phyloP scores from a whole-genome alignment of 805 yeast genomes.

The Saturnispora quitensis region DNA sequence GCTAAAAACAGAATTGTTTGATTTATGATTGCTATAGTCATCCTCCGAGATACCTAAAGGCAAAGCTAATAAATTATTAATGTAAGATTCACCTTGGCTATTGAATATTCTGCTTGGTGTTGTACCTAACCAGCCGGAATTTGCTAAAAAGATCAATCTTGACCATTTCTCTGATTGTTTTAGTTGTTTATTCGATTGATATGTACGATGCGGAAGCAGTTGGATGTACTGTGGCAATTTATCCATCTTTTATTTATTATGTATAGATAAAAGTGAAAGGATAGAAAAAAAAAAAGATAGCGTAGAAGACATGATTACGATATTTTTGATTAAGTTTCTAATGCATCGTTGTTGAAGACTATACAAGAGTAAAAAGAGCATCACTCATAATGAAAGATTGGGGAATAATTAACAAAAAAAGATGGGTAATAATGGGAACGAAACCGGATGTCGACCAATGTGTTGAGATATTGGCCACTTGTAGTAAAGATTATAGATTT shows the following conservation, averaged over 20 bases:
- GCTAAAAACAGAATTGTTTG: background rate
- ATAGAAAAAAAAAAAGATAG: background rate
- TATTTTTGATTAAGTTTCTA: background rate
- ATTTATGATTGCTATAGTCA: background rate
- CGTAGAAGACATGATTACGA: background rate
- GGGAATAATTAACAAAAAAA: slow-evolving; percentile 1
- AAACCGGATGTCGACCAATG: slow-evolving; percentile 1
- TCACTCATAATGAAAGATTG: background rate
- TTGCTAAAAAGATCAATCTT: slow-evolving; percentile 2
- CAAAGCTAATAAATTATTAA: background rate
- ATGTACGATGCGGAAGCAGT: background rate
- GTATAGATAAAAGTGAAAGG: background rate
- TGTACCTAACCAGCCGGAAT: slow-evolving; percentile 8
- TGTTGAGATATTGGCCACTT: slow-evolving; percentile 5
- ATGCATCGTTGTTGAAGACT: slow-evolving; percentile 3
- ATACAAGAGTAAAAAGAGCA: slow-evolving; percentile 1
- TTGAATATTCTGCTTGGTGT: slow-evolving; percentile 4
- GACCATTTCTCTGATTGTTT: background rate
- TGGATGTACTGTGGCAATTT: background rate
- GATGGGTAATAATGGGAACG: background rate
- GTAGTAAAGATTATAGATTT: slow-evolving; percentile 23
- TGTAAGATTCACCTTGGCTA: background rate
- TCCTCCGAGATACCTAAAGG: background rate
- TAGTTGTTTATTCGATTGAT: background rate
- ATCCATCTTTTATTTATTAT: background rate